phyloP scores from a whole-genome alignment of 2,329 filamentous ascomycete genomes.

The Pseudonectria buxi region DNA sequence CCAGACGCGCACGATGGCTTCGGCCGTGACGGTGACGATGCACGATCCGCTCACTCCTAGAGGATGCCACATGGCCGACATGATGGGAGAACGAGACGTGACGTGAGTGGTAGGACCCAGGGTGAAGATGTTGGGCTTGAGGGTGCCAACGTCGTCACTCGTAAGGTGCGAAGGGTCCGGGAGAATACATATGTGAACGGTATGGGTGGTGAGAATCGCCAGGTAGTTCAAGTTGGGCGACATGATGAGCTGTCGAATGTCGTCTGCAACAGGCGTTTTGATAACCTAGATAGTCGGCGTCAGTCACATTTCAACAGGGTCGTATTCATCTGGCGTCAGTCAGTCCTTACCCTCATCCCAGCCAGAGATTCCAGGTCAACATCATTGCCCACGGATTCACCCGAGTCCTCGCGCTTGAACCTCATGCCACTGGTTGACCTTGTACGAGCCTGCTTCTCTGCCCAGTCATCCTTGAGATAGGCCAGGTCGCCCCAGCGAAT shows the following conservation, averaged over 20 bases:
- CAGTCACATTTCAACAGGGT: not conserved
- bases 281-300: conserved; percentile 49
- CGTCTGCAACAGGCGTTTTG: conserved; percentile 68
- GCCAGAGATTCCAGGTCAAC: conserved; percentile 20
- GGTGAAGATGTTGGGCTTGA: conserved; percentile 81
- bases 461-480: conserved; percentile 61
- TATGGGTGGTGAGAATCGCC: conserved; percentile 80
- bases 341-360: conserved; percentile 27
- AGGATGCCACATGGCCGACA: conserved; percentile 86
- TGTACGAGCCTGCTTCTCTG: conserved; percentile 22
- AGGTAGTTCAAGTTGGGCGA: conserved; percentile 78
- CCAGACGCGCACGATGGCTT: conserved; percentile 86
- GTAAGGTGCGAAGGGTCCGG: conserved; percentile 74
- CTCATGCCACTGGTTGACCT: conserved; percentile 27
- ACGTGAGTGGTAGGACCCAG: conserved; percentile 91
- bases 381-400: conserved; percentile 29
- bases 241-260: conserved; percentile 78
- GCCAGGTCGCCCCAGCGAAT: conserved; percentile 86
- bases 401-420: conserved; percentile 44
- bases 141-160: conserved; percentile 56
- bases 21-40: conserved; percentile 80
- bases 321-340: not conserved
- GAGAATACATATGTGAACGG: conserved; percentile 79
- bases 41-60: conserved; percentile 75
- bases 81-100: conserved; percentile 72